Evolutionary conservation across 2,329 filamentous ascomycete genomes (phyloP).

Genomic region (Fusarium sp.): DNA sequence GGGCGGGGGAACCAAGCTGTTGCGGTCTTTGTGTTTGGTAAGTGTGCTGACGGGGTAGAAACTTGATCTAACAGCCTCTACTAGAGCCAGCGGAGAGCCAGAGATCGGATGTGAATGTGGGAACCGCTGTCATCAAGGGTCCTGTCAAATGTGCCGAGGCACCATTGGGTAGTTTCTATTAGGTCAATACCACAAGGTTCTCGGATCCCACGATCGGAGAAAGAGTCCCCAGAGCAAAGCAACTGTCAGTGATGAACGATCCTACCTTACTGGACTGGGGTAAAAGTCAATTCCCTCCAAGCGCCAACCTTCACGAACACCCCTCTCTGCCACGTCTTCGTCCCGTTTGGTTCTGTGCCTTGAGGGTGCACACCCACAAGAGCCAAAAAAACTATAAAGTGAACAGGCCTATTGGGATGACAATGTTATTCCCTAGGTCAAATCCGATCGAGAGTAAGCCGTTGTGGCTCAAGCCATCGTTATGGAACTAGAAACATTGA

Average conservation of each 20-base stretch:
- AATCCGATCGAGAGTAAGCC: neutral
- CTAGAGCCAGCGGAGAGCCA: neutral
- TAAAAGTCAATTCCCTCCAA: neutral
- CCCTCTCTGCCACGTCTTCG: neutral
- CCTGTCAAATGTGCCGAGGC: neutral
- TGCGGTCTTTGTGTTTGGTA: constrained; percentile 22
- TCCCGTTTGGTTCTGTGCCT: too few relatives aligned
- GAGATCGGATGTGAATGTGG: constrained; percentile 1
- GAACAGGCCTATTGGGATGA: neutral
- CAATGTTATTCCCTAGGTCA: neutral
- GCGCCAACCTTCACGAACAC: neutral
- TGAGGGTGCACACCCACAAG: neutral
- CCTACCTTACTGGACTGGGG: neutral
- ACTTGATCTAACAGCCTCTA: neutral
- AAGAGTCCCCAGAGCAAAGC: neutral
- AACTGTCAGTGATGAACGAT: neutral
- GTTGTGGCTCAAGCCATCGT: neutral
- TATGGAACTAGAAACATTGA: neutral
- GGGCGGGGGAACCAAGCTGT: constrained; percentile 15
- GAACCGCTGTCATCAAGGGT: neutral
- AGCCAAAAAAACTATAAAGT: neutral
- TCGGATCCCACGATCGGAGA: neutral
- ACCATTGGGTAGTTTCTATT: neutral
- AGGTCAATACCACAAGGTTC: neutral
- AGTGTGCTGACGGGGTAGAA: neutral